Evolutionary conservation across 768 basidiomycete genomes (phyloP), one percentile per base, ranked within the genome.

Genomic region (Collybia nuda): DNA sequence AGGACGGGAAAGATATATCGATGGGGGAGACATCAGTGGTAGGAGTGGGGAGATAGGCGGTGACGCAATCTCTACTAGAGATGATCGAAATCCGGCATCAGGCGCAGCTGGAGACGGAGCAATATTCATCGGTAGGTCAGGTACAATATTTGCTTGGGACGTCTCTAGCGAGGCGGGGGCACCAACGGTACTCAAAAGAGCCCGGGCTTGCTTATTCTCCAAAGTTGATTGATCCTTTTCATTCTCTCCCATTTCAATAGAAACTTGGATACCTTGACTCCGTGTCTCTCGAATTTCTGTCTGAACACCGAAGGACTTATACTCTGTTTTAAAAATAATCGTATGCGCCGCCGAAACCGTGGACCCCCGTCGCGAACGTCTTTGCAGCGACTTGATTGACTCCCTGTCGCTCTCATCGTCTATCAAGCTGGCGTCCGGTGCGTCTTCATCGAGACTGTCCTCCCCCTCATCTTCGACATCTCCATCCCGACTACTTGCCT

Each of bases 381-480:
- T 55, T 49, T 56, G 64, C 7, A 43, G 22, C 14, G 35, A 51
- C 26, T 54, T 51, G 54, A 47, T 40, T 35, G 66, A 56, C 52
- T 76, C 72, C 23, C 65, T 54, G 53, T 73, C 74, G 53, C 69
- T 71, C 36, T 70, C 71, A 52, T 66, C 67, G 53, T 62, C 73
- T 57, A 62, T 65, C 51, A 67, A 63, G 40, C 50, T 61, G 17
- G 55, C 51, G 28, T 60, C 61, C 24, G 58, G 59, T n/a, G 50
- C 54, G 18, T 58, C 62, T 24, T 68, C 67, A 15, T 78, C 79
- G 15, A 63, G 63, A 19, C 71, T 73, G 48, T 77, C 75, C 29
- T 87, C 85, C 3, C 78, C 79, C 50, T 88, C 85, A 55, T 88
- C 88, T 58, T 90, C 90, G 52, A 87, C 84, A 57, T 92, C 91